Percentiles rank a stretch among this genome's conserved stretches.
These are phyloP conservation scores for Tolypocladium tundrense DNA, from an alignment of 2,329 filamentous ascomycete species.

Conservation along the genomic window DNA sequence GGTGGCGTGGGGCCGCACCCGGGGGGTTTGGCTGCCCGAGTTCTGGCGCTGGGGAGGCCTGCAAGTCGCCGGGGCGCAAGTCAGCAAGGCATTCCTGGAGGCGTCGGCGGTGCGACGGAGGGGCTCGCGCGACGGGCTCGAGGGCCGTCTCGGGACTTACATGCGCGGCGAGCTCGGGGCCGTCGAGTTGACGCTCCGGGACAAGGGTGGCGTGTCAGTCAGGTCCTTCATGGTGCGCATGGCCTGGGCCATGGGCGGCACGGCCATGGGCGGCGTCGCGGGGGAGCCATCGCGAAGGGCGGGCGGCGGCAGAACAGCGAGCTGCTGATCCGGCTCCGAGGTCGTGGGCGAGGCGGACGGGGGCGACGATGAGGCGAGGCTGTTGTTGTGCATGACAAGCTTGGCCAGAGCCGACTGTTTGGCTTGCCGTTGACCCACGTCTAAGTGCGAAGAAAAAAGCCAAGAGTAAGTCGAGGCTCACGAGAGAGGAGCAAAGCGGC, in stretches of 20 bases:
- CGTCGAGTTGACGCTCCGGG: slow-evolving; percentile 47
- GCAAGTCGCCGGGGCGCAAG: slow-evolving; percentile 5
- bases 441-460: slow-evolving; percentile 10
- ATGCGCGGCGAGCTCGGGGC: slow-evolving; percentile 49
- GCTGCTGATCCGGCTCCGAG: slow-evolving; percentile 20
- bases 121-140: neutral
- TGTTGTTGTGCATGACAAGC: slow-evolving; percentile 35
- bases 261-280: slow-evolving; percentile 12
- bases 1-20: slow-evolving; percentile 73
- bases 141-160: slow-evolving; percentile 28
- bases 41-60: slow-evolving; percentile 62
- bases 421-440: slow-evolving; percentile 23
- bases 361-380: slow-evolving; percentile 22
- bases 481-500: slow-evolving; percentile 2
- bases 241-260: slow-evolving; percentile 29
- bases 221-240: slow-evolving; percentile 32
- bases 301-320: slow-evolving; percentile 23
- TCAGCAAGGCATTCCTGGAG: neutral
- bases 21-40: slow-evolving; percentile 67
- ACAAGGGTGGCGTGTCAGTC: slow-evolving; percentile 44
- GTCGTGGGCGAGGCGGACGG: slow-evolving; percentile 16
- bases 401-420: slow-evolving; percentile 32
- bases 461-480: slow-evolving; percentile 2
- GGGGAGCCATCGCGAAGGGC: slow-evolving; percentile 16
- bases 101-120: neutral